These are phyloP conservation scores for Hyaloscypha bicolor DNA, from an alignment of 495 filamentous ascomycete species.

Conservation along the genomic window DNA sequence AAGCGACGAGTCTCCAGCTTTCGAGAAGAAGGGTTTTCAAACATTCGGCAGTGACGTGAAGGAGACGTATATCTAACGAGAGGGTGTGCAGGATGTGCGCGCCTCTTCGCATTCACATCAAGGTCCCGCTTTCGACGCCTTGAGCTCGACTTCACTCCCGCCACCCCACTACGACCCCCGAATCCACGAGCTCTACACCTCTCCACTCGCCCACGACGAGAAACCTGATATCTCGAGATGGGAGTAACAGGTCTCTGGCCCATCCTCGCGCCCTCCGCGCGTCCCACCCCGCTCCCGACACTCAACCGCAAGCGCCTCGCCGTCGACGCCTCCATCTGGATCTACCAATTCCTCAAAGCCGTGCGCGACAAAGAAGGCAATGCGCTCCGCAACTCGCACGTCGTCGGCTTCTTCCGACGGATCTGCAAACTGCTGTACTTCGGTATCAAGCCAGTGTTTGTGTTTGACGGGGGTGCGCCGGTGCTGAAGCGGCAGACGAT, in stretches of 20 bases:
- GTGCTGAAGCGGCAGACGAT: slow-evolving; percentile 91
- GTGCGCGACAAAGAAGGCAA: slow-evolving; percentile 98
- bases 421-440: slow-evolving; percentile 97
- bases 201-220: not conserved
- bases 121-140: not conserved
- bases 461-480: slow-evolving; percentile 96
- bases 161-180: not conserved
- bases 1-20: not conserved
- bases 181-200: not conserved
- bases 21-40: not conserved
- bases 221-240: slow-evolving; percentile 53
- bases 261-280: slow-evolving; percentile 87
- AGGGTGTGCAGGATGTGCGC: slow-evolving; percentile 10
- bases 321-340: slow-evolving; percentile 98
- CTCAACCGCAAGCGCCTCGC: slow-evolving; percentile 94
- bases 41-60: not conserved
- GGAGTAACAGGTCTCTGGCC: slow-evolving; percentile 98
- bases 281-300: slow-evolving; percentile 89
- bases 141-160: slow-evolving; percentile 7
- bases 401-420: slow-evolving; percentile 96
- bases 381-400: slow-evolving; percentile 89
- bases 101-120: slow-evolving; percentile 1
- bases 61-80: not conserved
- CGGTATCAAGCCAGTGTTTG: slow-evolving; percentile 96
- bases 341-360: slow-evolving; percentile 98